These are phyloP conservation scores for Neurospora sp. DNA, from an alignment of 2,329 filamentous ascomycete genomes.

Conservation along the genomic window DNA sequence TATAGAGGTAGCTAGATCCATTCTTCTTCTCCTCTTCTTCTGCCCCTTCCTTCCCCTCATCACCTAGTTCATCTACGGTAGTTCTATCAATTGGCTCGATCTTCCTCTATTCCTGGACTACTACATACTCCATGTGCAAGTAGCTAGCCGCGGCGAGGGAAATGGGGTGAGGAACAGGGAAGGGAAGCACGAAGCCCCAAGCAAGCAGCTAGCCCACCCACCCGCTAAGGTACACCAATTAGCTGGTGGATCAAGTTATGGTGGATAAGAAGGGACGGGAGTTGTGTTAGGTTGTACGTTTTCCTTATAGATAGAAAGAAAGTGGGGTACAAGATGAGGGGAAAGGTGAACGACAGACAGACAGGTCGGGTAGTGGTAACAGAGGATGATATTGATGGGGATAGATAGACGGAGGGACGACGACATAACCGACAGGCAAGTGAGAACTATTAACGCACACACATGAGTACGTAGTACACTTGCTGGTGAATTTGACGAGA, in stretches of 20 bases:
- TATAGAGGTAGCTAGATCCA: too few species aligned
- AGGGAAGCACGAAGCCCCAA: neutral
- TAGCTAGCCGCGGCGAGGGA: neutral
- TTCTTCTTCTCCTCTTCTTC: neutral
- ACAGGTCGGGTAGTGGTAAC: neutral
- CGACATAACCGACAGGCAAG: neutral
- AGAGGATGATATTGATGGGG: neutral
- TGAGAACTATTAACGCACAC: neutral
- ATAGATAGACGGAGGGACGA: neutral
- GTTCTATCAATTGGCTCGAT: neutral
- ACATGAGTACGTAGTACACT: neutral
- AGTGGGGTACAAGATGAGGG: neutral
- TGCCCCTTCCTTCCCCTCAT: neutral
- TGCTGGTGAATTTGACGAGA: neutral
- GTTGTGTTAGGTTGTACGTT: neutral
- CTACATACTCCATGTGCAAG: neutral
- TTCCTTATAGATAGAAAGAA: neutral
- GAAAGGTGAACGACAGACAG: neutral
- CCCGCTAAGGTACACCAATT: neutral
- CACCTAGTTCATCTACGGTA: neutral
- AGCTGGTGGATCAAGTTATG: neutral
- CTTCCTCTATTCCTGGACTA: neutral
- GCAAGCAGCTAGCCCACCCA: neutral
- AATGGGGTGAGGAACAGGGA: neutral
- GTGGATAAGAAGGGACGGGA: neutral